Evolutionary conservation across 495 filamentous ascomycete species (phyloP).

Genomic region (Neurospora sp.): DNA sequence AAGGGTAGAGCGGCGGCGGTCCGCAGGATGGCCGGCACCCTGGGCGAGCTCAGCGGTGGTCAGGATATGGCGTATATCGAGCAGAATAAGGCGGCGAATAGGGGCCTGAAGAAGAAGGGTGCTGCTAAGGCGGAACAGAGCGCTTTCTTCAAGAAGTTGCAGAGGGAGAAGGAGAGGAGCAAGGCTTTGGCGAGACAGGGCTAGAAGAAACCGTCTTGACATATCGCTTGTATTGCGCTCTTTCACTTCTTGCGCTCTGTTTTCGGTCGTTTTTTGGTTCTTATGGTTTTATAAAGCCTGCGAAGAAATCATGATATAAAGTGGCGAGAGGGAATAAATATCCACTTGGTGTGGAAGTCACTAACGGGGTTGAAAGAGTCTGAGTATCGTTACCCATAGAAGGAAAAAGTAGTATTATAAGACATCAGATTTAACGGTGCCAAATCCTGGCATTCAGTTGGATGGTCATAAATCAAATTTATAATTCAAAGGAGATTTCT

Average conservation of each 20-base stretch:
- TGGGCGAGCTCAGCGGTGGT: slow-evolving; percentile 78
- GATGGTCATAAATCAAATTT: background rate
- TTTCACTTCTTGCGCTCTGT: no score
- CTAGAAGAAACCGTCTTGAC: background rate
- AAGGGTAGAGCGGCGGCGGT: slow-evolving; percentile 29
- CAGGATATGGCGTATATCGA: slow-evolving; percentile 97
- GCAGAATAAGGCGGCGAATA: slow-evolving; percentile 67
- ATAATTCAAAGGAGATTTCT: background rate
- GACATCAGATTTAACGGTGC: background rate
- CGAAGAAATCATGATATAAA: background rate
- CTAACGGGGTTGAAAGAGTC: no score
- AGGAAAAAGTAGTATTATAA: background rate
- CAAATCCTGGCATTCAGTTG: background rate
- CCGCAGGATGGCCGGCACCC: slow-evolving; percentile 70
- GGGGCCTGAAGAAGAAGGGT: slow-evolving; percentile 57
- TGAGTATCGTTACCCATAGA: background rate
- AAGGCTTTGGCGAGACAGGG: background rate
- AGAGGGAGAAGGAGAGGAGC: slow-evolving; percentile 49
- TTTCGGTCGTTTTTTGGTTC: no score
- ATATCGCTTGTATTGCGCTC: no score
- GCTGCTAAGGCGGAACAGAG: slow-evolving; percentile 44
- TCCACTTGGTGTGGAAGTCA: background rate
- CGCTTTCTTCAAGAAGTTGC: slow-evolving; percentile 68
- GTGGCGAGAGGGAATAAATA: background rate
- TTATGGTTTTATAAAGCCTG: background rate